Conservation (phyloP, 1,139 yeast species). For the Torulaspora globosa region DNA sequence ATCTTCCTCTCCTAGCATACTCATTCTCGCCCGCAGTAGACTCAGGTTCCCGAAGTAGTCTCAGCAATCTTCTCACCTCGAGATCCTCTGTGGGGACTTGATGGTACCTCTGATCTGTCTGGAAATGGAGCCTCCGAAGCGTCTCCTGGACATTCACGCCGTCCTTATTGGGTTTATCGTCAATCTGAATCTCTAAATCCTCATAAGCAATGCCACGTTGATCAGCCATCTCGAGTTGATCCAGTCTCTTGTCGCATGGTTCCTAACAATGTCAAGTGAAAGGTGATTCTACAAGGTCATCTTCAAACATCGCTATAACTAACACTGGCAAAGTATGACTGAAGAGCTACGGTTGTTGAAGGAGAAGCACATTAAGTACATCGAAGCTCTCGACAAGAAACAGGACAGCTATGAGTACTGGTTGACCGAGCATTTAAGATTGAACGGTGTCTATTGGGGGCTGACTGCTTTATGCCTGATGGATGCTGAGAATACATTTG, state of each 20-base stretch:
- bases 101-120: slow-evolving; percentile 27
- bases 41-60: slow-evolving; percentile 56
- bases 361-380: slow-evolving; percentile 52
- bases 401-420: slow-evolving; percentile 71
- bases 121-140: slow-evolving; percentile 29
- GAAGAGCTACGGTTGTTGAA: slow-evolving; percentile 26
- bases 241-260: background rate
- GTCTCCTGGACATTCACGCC: slow-evolving; percentile 31
- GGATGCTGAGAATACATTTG: slow-evolving; percentile 54
- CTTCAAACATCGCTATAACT: background rate
- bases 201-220: slow-evolving; percentile 7
- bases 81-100: slow-evolving; percentile 61
- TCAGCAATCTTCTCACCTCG: slow-evolving; percentile 50
- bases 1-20: slow-evolving; percentile 56
- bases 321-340: background rate
- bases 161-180: slow-evolving; percentile 14
- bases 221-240: background rate
- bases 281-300: background rate
- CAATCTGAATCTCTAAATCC: slow-evolving; percentile 22
- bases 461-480: slow-evolving; percentile 67
- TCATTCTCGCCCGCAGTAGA: slow-evolving; percentile 58
- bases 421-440: slow-evolving; percentile 82
- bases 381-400: slow-evolving; percentile 48
- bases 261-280: background rate
- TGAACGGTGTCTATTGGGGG: slow-evolving; percentile 97